These are phyloP conservation scores for Coelastrella sp. DNA, from an alignment of 139 green algal species.

Conservation along the genomic window DNA sequence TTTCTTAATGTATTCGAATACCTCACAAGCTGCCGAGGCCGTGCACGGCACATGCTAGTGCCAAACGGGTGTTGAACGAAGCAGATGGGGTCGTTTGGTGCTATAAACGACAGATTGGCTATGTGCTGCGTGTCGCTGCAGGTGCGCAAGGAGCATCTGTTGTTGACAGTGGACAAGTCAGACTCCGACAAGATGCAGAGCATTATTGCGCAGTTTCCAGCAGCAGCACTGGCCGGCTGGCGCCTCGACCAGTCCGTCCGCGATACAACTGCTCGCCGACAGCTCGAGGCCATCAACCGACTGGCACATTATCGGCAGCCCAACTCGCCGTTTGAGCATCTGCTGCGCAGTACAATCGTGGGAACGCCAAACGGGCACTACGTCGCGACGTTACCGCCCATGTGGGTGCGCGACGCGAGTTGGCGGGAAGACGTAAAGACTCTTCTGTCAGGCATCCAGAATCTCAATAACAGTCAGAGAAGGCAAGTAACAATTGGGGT, in stretches of 20 bases:
- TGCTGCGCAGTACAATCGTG: constrained; percentile 17
- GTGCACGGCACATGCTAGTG: no score
- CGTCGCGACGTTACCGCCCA: constrained; percentile 24
- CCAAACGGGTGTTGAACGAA: no score
- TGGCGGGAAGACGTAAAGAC: constrained; percentile 17
- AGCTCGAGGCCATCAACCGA: constrained; percentile 58
- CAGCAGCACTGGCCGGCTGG: constrained; percentile 37
- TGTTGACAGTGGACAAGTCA: constrained; percentile 58
- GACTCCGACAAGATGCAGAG: constrained; percentile 39
- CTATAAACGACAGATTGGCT: no score
- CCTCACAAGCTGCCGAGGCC: no score
- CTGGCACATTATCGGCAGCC: constrained; percentile 14
- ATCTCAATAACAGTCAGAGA: constrained; percentile 42
- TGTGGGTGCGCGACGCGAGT: constrained; percentile 29
- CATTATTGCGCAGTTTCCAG: neutral
- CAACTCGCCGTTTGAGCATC: constrained; percentile 30
- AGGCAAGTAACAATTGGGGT: no score
- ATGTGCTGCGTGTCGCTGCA: constrained; percentile 32
- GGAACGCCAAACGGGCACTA: neutral
- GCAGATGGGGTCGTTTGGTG: no score
- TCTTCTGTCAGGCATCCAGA: neutral
- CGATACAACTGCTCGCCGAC: constrained; percentile 60
- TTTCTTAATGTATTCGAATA: no score
- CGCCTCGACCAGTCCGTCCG: constrained; percentile 51
- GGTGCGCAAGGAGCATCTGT: constrained; percentile 53